These are phyloP conservation scores for Isatis lusitanica DNA, from an alignment of 441 rosid species.

Conservation along the genomic window DNA sequence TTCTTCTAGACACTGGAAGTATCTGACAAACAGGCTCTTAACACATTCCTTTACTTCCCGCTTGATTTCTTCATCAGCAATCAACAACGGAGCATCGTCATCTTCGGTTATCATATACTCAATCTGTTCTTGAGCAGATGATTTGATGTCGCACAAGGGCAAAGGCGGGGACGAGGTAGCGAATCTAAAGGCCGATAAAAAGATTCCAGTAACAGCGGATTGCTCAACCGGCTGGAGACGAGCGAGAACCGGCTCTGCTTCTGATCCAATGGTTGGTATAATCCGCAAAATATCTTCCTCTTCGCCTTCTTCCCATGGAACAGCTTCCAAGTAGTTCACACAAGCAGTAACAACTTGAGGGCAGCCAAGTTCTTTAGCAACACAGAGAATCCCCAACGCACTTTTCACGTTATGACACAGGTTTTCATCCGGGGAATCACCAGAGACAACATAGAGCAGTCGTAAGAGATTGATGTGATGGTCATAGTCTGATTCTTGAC, in stretches of 20 bases:
- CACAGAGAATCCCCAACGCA: conserved; percentile 75
- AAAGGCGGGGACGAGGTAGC: conserved; percentile 71
- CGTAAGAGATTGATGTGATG: conserved; percentile 74
- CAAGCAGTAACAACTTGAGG: conserved; percentile 63
- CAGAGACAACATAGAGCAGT: conserved; percentile 58
- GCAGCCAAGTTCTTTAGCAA: conserved; percentile 69
- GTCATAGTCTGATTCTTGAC: conserved; percentile 77
- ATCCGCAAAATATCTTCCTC: conserved; percentile 84
- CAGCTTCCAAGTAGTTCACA: conserved; percentile 85
- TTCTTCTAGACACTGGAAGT: conserved; percentile 54
- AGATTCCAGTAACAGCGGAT: conserved; percentile 52
- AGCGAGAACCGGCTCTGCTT: conserved; percentile 71
- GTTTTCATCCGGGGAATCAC: conserved; percentile 53
- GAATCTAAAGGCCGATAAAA: conserved; percentile 65
- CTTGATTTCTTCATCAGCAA: conserved; percentile 59
- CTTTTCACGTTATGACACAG: conserved; percentile 74
- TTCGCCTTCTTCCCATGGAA: conserved; percentile 96
- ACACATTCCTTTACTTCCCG: conserved; percentile 66
- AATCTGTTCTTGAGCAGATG: conserved; percentile 81
- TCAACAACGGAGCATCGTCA: conserved; percentile 77
- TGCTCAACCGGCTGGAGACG: conserved; percentile 80
- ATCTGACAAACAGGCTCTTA: conserved; percentile 48
- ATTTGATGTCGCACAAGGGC: conserved; percentile 56
- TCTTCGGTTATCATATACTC: conserved; percentile 94
- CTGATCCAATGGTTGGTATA: conserved; percentile 64